Base-by-base conservation (phyloP, 2,329 filamentous ascomycete species). In the Onygenales sp. region DNA sequence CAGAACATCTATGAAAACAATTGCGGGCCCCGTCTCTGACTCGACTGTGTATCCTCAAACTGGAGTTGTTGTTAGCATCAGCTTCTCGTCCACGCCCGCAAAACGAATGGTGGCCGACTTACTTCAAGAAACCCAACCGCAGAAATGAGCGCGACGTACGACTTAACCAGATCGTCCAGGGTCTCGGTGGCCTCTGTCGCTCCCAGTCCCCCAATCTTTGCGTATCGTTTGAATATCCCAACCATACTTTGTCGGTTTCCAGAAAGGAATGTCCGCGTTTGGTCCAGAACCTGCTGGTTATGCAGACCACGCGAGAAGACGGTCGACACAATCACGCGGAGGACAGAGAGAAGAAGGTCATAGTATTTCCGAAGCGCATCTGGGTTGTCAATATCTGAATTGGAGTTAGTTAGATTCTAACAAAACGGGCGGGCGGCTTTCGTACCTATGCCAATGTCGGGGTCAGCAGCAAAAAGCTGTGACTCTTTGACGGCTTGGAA, bases 101-200 rank as follows among this genome's bases (percentile, higher is more conserved):
- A 51, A 9, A 39, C 21, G 9, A 36, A 13, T 13, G 21, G 32
- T 43, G n/a, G 44, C 50, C 8, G 21, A 72, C 82, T 72, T 75
- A 95, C 91, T 77, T 96, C 87, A 52, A 95, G 74, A 68, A 95
- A 96, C 43, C 83, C 85, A 8, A 89, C 94, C 39, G 89, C 83
- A 33, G 84, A 79, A 63, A 96, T 87, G 58, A 97, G 76, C 52
- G 93, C 77, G 70, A 92, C 85, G 64, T 93, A 88, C 46, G 88
- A 85, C 67, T 95, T 89, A 5, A 91, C 88, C 60, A 97, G 71
- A 61, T 92, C 89, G 47, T 82, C 79, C 39, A 95, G 74, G 58
- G 82, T 80, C 53, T 83, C 76, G 51, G 83, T 82, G 38, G 83
- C 74, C 43, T 71, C 66, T 10, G 71, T 69, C 36, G 67, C 66